Evolutionary conservation across 1,139 yeast genomes (phyloP).

Genomic region (Suhomyces taliae): DNA sequence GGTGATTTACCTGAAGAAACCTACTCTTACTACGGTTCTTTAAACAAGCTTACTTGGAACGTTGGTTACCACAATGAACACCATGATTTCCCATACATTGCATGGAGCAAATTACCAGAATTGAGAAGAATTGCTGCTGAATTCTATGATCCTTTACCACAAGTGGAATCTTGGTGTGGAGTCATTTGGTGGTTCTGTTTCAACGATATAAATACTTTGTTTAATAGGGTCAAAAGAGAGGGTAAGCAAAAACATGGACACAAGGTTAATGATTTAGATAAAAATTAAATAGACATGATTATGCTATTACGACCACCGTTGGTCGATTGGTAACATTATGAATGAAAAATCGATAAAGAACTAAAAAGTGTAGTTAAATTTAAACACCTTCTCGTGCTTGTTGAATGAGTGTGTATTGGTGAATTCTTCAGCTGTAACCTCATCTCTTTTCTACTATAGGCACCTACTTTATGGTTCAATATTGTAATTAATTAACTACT

Average conservation of each 20-base stretch:
- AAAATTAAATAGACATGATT: constrained; percentile 1
- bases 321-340: too few relatives aligned
- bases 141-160: constrained; percentile 80
- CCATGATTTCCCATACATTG: constrained; percentile 91
- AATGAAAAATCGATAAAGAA: too few relatives aligned
- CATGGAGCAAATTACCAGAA: constrained; percentile 80
- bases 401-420: too few relatives aligned
- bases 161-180: constrained; percentile 74
- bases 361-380: too few relatives aligned
- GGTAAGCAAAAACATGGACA: constrained; percentile 43
- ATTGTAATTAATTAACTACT: too few relatives aligned
- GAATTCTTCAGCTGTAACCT: too few relatives aligned
- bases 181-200: constrained; percentile 73
- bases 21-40: constrained; percentile 81
- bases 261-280: constrained; percentile 22
- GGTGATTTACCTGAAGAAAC: constrained; percentile 66
- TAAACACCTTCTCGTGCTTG: too few relatives aligned
- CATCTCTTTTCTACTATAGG: too few relatives aligned
- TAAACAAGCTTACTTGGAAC: constrained; percentile 81
- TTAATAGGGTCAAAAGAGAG: constrained; percentile 75
- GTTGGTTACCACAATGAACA: constrained; percentile 95
- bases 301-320: too few relatives aligned
- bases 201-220: constrained; percentile 66
- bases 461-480: too few relatives aligned
- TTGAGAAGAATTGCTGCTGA: constrained; percentile 71